Base-by-base conservation (phyloP, 2,329 filamentous ascomycete species). In the Lachnellula occidentalis region DNA sequence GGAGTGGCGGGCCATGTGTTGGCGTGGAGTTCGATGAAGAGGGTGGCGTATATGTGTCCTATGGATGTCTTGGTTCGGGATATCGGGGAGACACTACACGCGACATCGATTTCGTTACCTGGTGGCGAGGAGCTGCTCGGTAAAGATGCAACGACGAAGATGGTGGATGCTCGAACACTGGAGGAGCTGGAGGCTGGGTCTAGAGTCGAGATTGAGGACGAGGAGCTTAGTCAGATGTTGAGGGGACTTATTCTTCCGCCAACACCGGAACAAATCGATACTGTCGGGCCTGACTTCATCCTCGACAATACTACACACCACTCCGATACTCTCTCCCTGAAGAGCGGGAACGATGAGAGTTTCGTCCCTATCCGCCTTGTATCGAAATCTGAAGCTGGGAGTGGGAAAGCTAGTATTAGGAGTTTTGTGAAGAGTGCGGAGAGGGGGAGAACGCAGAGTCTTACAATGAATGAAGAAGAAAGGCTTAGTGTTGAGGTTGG, bases 41-140 rank as follows among this genome's bases (percentile, higher is more conserved):
- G 83, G 42, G 85, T 90, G 5, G 91, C 91, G 0, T 97, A 96
- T 69, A 94, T 97, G 58, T 94, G 90, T 58, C 92, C 92, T 0
- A 97, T 97, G 92, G 89, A 96, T 54, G 80, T 96, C 2, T 74
- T 96, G 12, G 77, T 97, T 11, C 81, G 87, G 27, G 92, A 97
- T 66, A 95, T 97, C 54, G 86, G 85, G 27, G 82, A 87, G 58
- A 91, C 87, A 0, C 75, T 96, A 0, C 81, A 85, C 21, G 90
- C 90, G 0, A 72, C 73, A 1, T 79, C 83, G 24, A 81, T 96
- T n/a, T 77, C 79, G 5, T 77, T 96, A 0, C 90, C 90, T 0
- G 86, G 83, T 0, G 82, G 79, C 0, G 72, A 76, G 19, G 56
- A 61, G 2, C 39, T 67, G 4, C 60, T 45, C 24, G 43, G 19